Evolutionary conservation across 2,329 filamentous ascomycete species (phyloP).

Genomic region (Neonectria hederae): DNA sequence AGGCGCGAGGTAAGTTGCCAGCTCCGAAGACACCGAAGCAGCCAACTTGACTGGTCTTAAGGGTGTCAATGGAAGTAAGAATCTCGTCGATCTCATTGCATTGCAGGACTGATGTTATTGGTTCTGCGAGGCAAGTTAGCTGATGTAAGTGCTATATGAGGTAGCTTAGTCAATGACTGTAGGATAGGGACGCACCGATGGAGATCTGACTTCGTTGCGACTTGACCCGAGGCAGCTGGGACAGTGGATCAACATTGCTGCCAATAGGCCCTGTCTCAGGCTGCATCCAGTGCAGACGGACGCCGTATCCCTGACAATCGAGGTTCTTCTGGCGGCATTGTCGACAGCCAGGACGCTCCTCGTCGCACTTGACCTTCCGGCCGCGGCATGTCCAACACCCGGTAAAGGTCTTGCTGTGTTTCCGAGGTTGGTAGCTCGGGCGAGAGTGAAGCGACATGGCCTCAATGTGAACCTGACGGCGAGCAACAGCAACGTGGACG

Average conservation of each 20-base stretch:
- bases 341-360: constrained; percentile 45
- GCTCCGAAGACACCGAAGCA: constrained; percentile 18
- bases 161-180: no score
- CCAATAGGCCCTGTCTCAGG: constrained; percentile 12
- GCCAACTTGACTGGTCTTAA: constrained; percentile 1
- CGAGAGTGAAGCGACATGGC: constrained; percentile 24
- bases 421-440: constrained; percentile 22
- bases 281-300: constrained; percentile 43
- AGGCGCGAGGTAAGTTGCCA: not conserved
- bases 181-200: constrained; percentile 6
- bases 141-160: not conserved
- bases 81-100: constrained; percentile 19
- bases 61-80: constrained; percentile 16
- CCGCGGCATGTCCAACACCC: constrained; percentile 52
- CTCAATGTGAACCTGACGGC: not conserved
- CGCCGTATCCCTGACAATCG: constrained; percentile 45
- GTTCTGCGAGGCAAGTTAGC: constrained; percentile 12
- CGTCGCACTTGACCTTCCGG: constrained; percentile 51
- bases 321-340: constrained; percentile 46
- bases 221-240: constrained; percentile 12
- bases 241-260: constrained; percentile 8
- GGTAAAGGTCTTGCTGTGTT: constrained; percentile 42
- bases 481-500: not conserved
- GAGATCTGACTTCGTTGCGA: constrained; percentile 22
- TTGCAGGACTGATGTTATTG: constrained; percentile 9